phyloP scores from a whole-genome alignment of 2,329 filamentous ascomycete genomes.

The Aspergillus piperis region DNA sequence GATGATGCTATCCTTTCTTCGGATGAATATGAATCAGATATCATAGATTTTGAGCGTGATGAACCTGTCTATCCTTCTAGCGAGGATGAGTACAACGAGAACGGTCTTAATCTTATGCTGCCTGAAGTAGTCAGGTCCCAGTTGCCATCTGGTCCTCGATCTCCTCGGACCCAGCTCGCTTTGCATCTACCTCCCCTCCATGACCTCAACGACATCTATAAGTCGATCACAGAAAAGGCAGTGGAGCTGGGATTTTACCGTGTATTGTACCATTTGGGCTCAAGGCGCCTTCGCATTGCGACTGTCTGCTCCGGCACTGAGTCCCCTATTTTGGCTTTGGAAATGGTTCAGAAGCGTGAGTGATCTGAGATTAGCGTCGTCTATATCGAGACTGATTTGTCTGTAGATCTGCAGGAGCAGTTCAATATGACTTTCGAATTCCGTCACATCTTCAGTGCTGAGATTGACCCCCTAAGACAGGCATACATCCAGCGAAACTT shows the following conservation, averaged over 20 bases:
- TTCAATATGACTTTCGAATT: constrained; percentile 45
- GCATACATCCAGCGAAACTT: constrained; percentile 65
- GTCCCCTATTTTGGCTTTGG: constrained; percentile 67
- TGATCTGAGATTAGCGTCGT: neutral
- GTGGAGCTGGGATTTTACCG: constrained; percentile 43
- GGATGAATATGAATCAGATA: neutral
- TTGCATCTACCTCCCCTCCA: constrained; percentile 28
- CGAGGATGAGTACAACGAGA: neutral
- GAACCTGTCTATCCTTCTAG: neutral
- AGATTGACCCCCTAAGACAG: constrained; percentile 66
- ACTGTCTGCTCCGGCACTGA: constrained; percentile 82
- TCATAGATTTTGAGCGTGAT: no score
- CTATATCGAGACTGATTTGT: neutral
- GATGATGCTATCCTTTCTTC: neutral
- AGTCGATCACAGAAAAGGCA: constrained; percentile 28
- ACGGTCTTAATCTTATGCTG: constrained; percentile 13
- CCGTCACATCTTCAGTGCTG: constrained; percentile 62
- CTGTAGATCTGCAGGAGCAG: constrained; percentile 35
- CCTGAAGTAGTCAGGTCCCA: constrained; percentile 26
- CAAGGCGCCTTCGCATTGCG: constrained; percentile 55
- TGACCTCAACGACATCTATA: constrained; percentile 32
- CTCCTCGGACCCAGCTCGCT: constrained; percentile 19
- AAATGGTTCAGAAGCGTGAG: constrained; percentile 55
- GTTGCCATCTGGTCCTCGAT: constrained; percentile 14
- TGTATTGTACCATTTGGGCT: constrained; percentile 43